phyloP scores from a whole-genome alignment of 73 alveolate genomes.

The Stentor roeselii region DNA sequence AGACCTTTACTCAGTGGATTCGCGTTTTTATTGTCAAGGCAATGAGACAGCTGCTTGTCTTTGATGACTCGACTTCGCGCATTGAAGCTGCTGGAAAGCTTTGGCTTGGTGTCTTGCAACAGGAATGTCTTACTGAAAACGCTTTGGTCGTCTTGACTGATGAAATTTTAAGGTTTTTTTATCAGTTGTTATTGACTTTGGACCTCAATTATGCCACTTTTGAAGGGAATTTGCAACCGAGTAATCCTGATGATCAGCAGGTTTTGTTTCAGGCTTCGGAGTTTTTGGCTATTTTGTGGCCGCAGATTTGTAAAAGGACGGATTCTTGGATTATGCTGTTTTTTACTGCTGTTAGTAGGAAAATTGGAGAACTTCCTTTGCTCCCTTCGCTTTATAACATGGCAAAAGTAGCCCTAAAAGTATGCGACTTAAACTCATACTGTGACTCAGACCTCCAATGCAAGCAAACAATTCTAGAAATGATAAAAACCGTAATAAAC shows the following conservation, averaged over 20 bases:
- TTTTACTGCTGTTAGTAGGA: background rate
- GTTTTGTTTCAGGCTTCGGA: background rate
- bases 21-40: background rate
- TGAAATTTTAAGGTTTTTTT: background rate
- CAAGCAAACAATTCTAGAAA: background rate
- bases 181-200: background rate
- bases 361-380: constrained; percentile 20
- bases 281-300: background rate
- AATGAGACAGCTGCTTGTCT: background rate
- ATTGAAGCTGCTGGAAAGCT: background rate
- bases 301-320: background rate
- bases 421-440: background rate
- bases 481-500: background rate
- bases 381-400: constrained; percentile 13
- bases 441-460: background rate
- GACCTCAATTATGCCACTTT: background rate
- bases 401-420: background rate
- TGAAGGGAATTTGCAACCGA: background rate
- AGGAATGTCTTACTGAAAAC: constrained; percentile 3
- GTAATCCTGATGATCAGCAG: constrained; percentile 22
- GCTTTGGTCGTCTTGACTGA: background rate
- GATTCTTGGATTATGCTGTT: background rate
- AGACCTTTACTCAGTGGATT: constrained; percentile 18
- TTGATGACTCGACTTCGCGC: background rate
- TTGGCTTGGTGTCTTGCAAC: constrained; percentile 5